Conservation (phyloP, 306 rosid species). For the Malus domestica region ASM211411v1 NC_041801.1:4934501-4935000, state of each 20-base stretch:
- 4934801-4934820: neutral
- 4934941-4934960: constrained; percentile 63
- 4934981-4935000: constrained; percentile 52
- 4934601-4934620: constrained; percentile 43
- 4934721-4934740: neutral
- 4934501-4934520: constrained; percentile 49
- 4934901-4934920: neutral
- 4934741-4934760: neutral
- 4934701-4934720: neutral
- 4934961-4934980: constrained; percentile 37
- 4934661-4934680: constrained; percentile 57
- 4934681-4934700: constrained; percentile 56
- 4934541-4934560: constrained; percentile 47
- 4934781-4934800: neutral
- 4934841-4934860: neutral
- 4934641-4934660: constrained; percentile 49
- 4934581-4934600: constrained; percentile 36
- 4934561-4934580: constrained; percentile 37
- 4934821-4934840: neutral
- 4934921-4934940: constrained; percentile 54
- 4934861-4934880: neutral
- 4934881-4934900: constrained; percentile 1
- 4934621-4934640: constrained; percentile 38
- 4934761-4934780: neutral
- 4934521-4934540: constrained; percentile 64